A percentile compares a stretch with the other conserved stretches of the same genome.
Conservation (phyloP, 805 yeast species). For the Barnettozyma wickerhamii region DNA sequence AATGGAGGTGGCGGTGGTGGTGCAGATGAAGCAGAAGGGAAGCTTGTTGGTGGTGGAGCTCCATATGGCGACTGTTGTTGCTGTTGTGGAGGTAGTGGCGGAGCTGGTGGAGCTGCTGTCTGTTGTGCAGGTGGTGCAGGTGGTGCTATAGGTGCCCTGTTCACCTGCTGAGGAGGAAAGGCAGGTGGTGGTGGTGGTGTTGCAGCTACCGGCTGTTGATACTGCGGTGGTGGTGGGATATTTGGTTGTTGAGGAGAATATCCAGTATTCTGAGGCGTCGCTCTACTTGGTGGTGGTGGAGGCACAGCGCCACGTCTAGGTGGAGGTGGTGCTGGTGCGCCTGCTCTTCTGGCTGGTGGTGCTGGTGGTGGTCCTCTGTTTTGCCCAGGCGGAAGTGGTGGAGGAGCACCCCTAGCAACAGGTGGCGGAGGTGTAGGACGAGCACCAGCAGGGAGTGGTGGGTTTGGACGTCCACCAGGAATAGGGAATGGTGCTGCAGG, state of each 20-base stretch:
- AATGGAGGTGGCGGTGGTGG: conserved; percentile 8
- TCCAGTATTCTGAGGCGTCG: conserved; percentile 8
- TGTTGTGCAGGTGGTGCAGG: conserved; percentile 3
- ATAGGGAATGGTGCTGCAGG: conserved; percentile 8
- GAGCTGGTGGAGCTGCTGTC: conserved; percentile 9
- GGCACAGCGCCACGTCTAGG: conserved; percentile 18
- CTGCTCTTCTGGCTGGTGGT: conserved; percentile 21
- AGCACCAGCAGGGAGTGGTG: conserved; percentile 9
- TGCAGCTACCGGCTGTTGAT: conserved; percentile 17
- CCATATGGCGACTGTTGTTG: conserved; percentile 7
- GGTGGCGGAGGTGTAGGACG: conserved; percentile 22
- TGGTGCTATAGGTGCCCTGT: conserved; percentile 5
- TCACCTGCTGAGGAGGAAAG: conserved; percentile 18
- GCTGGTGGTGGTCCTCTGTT: conserved; percentile 24
- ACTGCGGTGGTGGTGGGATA: conserved; percentile 16
- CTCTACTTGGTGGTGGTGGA: conserved; percentile 20
- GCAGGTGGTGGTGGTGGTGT: conserved; percentile 12
- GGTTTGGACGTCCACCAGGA: conserved; percentile 10
- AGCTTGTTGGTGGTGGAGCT: conserved; percentile 9
- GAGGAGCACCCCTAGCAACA: conserved; percentile 25
- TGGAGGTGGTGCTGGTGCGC: conserved; percentile 24
- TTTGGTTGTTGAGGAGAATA: conserved; percentile 21
- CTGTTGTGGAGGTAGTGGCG: conserved; percentile 21
- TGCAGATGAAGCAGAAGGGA: conserved; percentile 2
- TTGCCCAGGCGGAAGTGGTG: conserved; percentile 12